Percentiles rank a stretch among this genome's conserved stretches.
Conservation (phyloP, 768 basidiomycete genomes). For the Boletus sp. region DNA sequence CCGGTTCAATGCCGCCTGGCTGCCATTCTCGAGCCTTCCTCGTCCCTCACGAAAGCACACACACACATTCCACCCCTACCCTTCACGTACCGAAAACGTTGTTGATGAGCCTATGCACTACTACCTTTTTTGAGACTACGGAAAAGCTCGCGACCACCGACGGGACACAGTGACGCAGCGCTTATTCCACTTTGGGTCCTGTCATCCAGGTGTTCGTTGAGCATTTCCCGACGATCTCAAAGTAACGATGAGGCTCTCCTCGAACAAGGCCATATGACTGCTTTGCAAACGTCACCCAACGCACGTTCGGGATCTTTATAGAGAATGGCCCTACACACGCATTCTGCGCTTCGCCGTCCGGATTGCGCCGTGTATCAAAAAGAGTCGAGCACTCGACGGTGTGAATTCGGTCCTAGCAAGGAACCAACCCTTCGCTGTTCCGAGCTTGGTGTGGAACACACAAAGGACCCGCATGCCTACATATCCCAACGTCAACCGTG, state of each 20-base stretch:
- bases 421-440: slow-evolving; percentile 46
- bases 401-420: slow-evolving; percentile 41
- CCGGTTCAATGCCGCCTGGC: too few relatives aligned
- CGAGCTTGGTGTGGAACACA: slow-evolving; percentile 41
- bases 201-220: slow-evolving; percentile 3
- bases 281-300: slow-evolving; percentile 34
- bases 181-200: neutral
- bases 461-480: slow-evolving; percentile 23
- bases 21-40: too few relatives aligned
- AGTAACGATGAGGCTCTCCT: slow-evolving; percentile 20
- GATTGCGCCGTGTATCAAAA: slow-evolving; percentile 35
- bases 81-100: too few relatives aligned
- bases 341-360: slow-evolving; percentile 39
- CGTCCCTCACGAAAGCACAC: too few relatives aligned
- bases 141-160: too few relatives aligned
- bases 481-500: neutral
- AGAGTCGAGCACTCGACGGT: slow-evolving; percentile 39
- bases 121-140: too few relatives aligned
- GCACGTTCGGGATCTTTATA: slow-evolving; percentile 29
- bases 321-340: slow-evolving; percentile 34
- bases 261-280: slow-evolving; percentile 17
- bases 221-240: slow-evolving; percentile 15
- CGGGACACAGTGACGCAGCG: neutral
- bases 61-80: too few relatives aligned
- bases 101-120: too few relatives aligned